A percentile compares a stretch with the other conserved stretches of the same genome.
Conservation (phyloP, 1,139 yeast species). For the Nakaseomyces nivariensis region DNA sequence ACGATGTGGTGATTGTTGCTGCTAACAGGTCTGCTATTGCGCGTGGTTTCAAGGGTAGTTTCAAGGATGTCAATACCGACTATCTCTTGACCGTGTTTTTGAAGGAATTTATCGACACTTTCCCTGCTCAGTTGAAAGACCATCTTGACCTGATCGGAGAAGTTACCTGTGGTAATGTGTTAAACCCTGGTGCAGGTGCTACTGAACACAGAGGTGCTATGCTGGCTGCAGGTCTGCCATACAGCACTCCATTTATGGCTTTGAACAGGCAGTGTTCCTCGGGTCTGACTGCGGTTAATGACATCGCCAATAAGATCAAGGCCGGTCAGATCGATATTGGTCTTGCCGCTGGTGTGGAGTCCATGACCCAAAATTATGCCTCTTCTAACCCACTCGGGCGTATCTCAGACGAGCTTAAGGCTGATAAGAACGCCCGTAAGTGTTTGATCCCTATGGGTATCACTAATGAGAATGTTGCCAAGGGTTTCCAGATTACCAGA, state of each 20-base stretch:
- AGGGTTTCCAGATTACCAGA: slow-evolving; percentile 54
- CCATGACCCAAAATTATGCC: slow-evolving; percentile 81
- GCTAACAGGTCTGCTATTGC: slow-evolving; percentile 88
- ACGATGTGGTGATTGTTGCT: slow-evolving; percentile 77
- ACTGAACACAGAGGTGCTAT: slow-evolving; percentile 84
- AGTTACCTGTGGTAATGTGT: slow-evolving; percentile 78
- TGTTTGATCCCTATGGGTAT: slow-evolving; percentile 89
- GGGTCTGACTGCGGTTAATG: slow-evolving; percentile 83
- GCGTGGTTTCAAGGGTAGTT: slow-evolving; percentile 67
- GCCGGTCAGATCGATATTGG: slow-evolving; percentile 88
- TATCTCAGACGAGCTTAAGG: slow-evolving; percentile 44
- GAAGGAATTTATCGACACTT: slow-evolving; percentile 46
- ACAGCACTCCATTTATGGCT: slow-evolving; percentile 65
- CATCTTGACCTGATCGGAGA: slow-evolving; percentile 66
- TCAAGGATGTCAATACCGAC: slow-evolving; percentile 18
- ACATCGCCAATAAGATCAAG: slow-evolving; percentile 78
- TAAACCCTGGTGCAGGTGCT: slow-evolving; percentile 87
- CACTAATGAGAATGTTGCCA: slow-evolving; percentile 70
- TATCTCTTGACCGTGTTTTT: slow-evolving; percentile 60
- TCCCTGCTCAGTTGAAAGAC: slow-evolving; percentile 34
- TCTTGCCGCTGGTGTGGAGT: slow-evolving; percentile 84
- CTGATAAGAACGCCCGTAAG: slow-evolving; percentile 42
- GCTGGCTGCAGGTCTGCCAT: slow-evolving; percentile 64
- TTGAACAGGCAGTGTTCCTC: slow-evolving; percentile 92
- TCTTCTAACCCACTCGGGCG: slow-evolving; percentile 54